These are phyloP conservation scores for Candida lessepsii DNA, from an alignment of 805 yeast genomes.

Conservation along the genomic window DNA sequence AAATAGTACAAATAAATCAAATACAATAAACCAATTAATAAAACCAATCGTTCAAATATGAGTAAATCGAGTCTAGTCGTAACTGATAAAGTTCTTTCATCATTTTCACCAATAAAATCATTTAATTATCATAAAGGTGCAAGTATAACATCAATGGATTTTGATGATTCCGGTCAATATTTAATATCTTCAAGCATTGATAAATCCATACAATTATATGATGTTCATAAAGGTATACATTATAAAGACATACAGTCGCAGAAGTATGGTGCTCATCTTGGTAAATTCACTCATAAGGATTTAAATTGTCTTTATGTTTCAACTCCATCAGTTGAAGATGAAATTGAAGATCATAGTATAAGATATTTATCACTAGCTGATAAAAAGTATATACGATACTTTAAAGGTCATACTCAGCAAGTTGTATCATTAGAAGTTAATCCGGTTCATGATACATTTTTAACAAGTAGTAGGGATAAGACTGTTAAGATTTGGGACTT, in stretches of 20 bases:
- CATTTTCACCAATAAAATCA: constrained; percentile 43
- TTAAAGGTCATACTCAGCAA: constrained; percentile 78
- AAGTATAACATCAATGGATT: constrained; percentile 68
- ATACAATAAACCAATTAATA: too few species aligned
- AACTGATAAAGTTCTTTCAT: constrained; percentile 8
- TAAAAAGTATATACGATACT: constrained; percentile 79
- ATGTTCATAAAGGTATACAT: constrained; percentile 65
- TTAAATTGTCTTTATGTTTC: constrained; percentile 79
- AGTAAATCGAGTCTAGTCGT: constrained; percentile 6
- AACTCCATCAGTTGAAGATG: constrained; percentile 42
- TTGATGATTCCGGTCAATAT: constrained; percentile 80
- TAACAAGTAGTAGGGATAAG: constrained; percentile 71
- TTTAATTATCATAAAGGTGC: constrained; percentile 51
- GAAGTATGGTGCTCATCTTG: constrained; percentile 89
- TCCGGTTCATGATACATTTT: constrained; percentile 63
- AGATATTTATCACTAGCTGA: constrained; percentile 75
- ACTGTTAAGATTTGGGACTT: constrained; percentile 89
- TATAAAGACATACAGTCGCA: constrained; percentile 71
- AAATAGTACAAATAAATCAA: too few species aligned
- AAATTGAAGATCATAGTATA: constrained; percentile 58
- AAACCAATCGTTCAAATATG: not conserved
- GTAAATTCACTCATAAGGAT: constrained; percentile 75
- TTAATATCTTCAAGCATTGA: constrained; percentile 76
- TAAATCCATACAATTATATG: constrained; percentile 82
- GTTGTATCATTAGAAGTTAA: constrained; percentile 73